Evolutionary conservation across 352 stramenopile genomes (phyloP), one percentile per base, ranked within the genome.

Genomic region (Globisporangium uncinulatum): DNA sequence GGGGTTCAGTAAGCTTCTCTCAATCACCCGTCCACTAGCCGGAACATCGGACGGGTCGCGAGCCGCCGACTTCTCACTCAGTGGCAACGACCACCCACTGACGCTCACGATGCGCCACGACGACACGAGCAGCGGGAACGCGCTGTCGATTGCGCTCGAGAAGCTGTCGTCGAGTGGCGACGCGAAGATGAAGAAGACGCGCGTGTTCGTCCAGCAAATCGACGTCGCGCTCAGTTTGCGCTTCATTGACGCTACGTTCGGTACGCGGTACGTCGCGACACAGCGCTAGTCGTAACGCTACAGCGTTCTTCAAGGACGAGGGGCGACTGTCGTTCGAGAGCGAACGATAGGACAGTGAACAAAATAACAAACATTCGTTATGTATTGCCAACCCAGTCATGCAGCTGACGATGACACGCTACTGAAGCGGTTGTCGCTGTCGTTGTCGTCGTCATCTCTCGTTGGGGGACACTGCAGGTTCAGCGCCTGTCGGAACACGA

Each of bases 211-310:
- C 43, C 69, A 70, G 47, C 77, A 83, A 45, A 54, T 84, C 51
- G 62, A 68, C 17, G 50, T 84, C 45, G 39, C 62, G 20, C 55
- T 87, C 17, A 75, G 66, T 20, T 37, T 79, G 14, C 20, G 54
- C 8, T 86, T 87, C 56, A 63, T 88, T 54, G 81, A 88, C 53
- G 48, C 55, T 4, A 78, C 70, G 14, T 86, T 83, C 29, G 61
- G 61, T 15, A 86, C 73, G 0, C 64, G 66, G 20, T 78, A 88
- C 53, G 71, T 19, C 62, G 45, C 32, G 13, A 39, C 34, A 39
- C 4, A 44, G 34, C 51, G 24, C 32, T 54, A 3, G 10, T 13
- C 34, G 5, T 13, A 6, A 39, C 10, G 34, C 34, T 3, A 13
- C 34, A 39, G 24, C 24, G 24, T 4, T 4, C 24, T 29, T 29